These are phyloP conservation scores for Lepidium sativum DNA, from an alignment of 345 rosid species.

Conservation along the genomic window DNA sequence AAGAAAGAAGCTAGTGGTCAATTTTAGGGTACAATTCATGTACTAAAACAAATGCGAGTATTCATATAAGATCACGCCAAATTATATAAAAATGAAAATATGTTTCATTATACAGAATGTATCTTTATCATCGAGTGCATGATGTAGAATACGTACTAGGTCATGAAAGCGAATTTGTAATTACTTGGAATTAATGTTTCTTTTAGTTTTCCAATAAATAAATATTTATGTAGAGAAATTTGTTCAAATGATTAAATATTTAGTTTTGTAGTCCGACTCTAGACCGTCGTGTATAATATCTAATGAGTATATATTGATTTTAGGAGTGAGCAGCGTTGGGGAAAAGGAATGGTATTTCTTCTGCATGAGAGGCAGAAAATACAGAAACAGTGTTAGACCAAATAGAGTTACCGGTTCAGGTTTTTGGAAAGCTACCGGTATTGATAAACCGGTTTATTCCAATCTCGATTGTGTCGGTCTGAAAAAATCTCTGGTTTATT, in stretches of 20 bases:
- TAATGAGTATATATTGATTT: neutral
- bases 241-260: neutral
- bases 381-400: slow-evolving; percentile 70
- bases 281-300: no score
- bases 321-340: slow-evolving; percentile 40
- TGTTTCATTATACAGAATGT: neutral
- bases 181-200: neutral
- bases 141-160: neutral
- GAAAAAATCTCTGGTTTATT: slow-evolving; percentile 72
- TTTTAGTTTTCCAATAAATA: neutral
- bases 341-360: slow-evolving; percentile 74
- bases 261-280: no score
- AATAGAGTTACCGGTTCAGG: slow-evolving; percentile 82
- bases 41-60: neutral
- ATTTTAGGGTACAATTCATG: neutral
- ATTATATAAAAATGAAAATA: neutral
- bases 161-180: neutral
- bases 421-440: slow-evolving; percentile 88
- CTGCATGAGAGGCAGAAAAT: slow-evolving; percentile 74
- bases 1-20: neutral
- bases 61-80: neutral
- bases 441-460: slow-evolving; percentile 58
- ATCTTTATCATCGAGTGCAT: neutral
- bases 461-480: slow-evolving; percentile 55
- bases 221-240: neutral